A percentile compares a stretch with the other conserved stretches of the same genome.
phyloP scores from a whole-genome alignment of 1,284 basidiomycete genomes.

The Polyporus tsugae region DNA sequence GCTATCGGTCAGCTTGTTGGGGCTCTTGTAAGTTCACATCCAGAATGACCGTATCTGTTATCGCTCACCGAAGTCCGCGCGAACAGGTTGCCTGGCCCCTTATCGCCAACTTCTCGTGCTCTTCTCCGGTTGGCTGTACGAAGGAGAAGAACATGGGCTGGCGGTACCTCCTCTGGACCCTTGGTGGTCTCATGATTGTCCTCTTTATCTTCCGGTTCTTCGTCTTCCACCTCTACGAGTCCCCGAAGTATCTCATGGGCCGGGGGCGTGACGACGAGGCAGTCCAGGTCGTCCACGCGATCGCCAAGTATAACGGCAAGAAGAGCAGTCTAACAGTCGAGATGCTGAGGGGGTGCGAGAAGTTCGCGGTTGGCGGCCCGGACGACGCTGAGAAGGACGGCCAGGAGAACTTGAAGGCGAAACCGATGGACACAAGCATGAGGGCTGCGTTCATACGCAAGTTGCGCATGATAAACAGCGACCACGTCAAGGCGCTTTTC shows the following conservation, averaged over 20 bases:
- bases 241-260: slow-evolving; percentile 77
- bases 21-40: slow-evolving; percentile 62
- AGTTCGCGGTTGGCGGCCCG: background rate
- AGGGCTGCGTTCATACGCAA: slow-evolving; percentile 49
- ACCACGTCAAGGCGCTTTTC: slow-evolving; percentile 65
- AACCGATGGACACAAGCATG: slow-evolving; percentile 39
- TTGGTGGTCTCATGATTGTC: slow-evolving; percentile 67
- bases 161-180: slow-evolving; percentile 70
- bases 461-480: slow-evolving; percentile 49
- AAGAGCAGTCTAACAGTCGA: slow-evolving; percentile 54
- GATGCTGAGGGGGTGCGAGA: slow-evolving; percentile 24
- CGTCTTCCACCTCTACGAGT: slow-evolving; percentile 75
- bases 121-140: slow-evolving; percentile 45
- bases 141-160: slow-evolving; percentile 68
- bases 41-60: slow-evolving; percentile 65
- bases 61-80: slow-evolving; percentile 37
- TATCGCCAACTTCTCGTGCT: slow-evolving; percentile 65
- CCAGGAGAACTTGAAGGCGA: slow-evolving; percentile 4
- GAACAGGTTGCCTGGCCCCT: slow-evolving; percentile 61
- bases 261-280: slow-evolving; percentile 75
- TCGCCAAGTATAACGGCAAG: slow-evolving; percentile 75
- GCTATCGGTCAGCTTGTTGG: slow-evolving; percentile 66
- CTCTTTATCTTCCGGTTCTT: slow-evolving; percentile 75
- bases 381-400: background rate
- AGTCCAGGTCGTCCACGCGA: slow-evolving; percentile 68